These are phyloP conservation scores for Crotalaria pallida DNA, from an alignment of 306 rosid species.

Conservation along the genomic window DNA sequence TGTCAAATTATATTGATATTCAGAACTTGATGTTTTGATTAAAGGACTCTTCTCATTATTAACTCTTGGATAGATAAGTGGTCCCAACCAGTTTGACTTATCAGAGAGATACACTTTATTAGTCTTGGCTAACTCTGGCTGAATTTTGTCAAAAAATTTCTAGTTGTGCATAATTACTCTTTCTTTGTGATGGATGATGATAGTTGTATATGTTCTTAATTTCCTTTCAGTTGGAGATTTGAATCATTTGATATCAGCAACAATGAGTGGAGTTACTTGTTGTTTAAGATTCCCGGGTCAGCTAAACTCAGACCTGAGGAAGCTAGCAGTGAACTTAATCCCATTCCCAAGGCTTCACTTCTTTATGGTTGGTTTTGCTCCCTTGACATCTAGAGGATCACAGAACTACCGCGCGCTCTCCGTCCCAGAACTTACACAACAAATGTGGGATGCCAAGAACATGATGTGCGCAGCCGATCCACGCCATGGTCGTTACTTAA, in stretches of 20 bases:
- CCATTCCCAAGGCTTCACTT: conserved; percentile 82
- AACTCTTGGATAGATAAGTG: neutral
- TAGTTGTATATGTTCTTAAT: neutral
- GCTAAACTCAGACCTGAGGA: conserved; percentile 65
- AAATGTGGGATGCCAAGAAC: conserved; percentile 77
- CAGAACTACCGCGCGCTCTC: conserved; percentile 50
- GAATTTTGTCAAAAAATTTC: neutral
- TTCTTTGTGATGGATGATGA: neutral
- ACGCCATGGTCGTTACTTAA: conserved; percentile 65
- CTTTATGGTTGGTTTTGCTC: conserved; percentile 79
- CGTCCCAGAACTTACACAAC: conserved; percentile 75
- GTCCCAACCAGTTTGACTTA: neutral
- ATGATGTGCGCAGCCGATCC: conserved; percentile 80
- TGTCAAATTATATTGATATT: too few relatives aligned
- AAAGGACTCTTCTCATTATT: too few relatives aligned
- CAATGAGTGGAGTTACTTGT: conserved; percentile 88
- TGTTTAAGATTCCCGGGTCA: conserved; percentile 81
- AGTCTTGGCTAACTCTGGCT: neutral
- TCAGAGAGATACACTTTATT: too few relatives aligned
- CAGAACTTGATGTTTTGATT: too few relatives aligned
- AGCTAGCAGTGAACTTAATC: conserved; percentile 72
- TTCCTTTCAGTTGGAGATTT: conserved; percentile 62
- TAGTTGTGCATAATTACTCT: neutral
- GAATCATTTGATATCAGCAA: conserved; percentile 75
- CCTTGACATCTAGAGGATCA: conserved; percentile 63